These are phyloP conservation scores for Puccinia triticina DNA, from an alignment of 1,284 basidiomycete species.

Conservation along the genomic window DNA sequence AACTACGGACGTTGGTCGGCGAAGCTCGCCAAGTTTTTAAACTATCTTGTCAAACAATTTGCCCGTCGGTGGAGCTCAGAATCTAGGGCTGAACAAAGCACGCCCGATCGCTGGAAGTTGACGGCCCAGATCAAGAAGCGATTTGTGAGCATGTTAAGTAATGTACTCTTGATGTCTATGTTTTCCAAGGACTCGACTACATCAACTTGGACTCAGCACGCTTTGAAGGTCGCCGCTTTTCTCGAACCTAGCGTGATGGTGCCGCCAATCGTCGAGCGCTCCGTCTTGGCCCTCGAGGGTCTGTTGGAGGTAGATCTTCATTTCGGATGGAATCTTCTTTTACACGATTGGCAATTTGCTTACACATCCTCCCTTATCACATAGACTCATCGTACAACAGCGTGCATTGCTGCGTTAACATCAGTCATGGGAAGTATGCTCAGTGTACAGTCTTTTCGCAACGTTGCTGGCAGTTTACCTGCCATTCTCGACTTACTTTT, in stretches of 20 bases:
- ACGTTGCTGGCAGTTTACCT: constrained; percentile 84
- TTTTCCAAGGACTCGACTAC: constrained; percentile 75
- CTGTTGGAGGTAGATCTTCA: constrained; percentile 74
- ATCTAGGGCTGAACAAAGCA: constrained; percentile 76
- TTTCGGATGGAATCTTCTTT: constrained; percentile 19
- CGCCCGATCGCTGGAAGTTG: constrained; percentile 73
- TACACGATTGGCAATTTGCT: background rate
- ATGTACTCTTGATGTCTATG: constrained; percentile 88
- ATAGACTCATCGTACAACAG: constrained; percentile 84
- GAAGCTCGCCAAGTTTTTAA: constrained; percentile 70
- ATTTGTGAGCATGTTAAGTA: constrained; percentile 80
- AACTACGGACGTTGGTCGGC: constrained; percentile 63
- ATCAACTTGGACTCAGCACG: constrained; percentile 71
- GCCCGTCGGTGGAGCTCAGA: constrained; percentile 81
- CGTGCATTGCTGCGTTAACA: constrained; percentile 84
- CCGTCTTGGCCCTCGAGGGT: constrained; percentile 85
- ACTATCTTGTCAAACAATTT: constrained; percentile 82
- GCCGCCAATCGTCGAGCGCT: constrained; percentile 88
- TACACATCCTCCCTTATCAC: constrained; percentile 32
- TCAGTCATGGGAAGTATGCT: constrained; percentile 78
- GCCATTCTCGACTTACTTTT: constrained; percentile 86
- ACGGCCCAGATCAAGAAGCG: constrained; percentile 79
- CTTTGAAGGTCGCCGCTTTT: constrained; percentile 73
- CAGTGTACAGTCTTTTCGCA: constrained; percentile 73
- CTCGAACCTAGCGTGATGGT: constrained; percentile 86